A percentile compares a stretch with the other conserved stretches of the same genome.
Evolutionary conservation across 108 stramenopile genomes (phyloP).

Genomic region (Epithemia pelagica): DNA sequence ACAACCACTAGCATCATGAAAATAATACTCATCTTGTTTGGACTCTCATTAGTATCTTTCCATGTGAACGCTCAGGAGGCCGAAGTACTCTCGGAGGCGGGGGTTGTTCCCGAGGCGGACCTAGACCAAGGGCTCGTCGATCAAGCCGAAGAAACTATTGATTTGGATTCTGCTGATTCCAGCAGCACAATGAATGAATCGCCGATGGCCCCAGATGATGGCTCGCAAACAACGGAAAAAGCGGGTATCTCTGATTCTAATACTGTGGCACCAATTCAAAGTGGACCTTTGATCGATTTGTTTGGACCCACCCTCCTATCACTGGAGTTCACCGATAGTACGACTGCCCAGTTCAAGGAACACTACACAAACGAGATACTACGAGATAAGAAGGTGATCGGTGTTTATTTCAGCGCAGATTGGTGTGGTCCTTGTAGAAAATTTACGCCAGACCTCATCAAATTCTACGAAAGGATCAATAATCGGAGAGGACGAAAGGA

Average conservation of each 20-base stretch:
- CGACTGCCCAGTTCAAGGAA: slow-evolving; percentile 51
- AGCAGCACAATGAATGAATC: too few relatives aligned
- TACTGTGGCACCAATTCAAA: slow-evolving; percentile 43
- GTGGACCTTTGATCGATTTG: slow-evolving; percentile 81
- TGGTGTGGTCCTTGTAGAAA: slow-evolving; percentile 84
- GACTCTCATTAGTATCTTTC: too few relatives aligned
- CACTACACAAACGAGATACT: slow-evolving; percentile 74
- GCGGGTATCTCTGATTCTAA: too few relatives aligned
- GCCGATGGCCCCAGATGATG: too few relatives aligned
- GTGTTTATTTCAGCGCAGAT: slow-evolving; percentile 71
- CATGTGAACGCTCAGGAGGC: too few relatives aligned
- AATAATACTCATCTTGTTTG: too few relatives aligned
- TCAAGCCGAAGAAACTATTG: neutral
- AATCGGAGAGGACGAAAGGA: slow-evolving; percentile 61
- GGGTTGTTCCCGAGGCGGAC: neutral
- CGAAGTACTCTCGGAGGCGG: too few relatives aligned
- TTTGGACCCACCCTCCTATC: slow-evolving; percentile 64
- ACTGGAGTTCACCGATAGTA: slow-evolving; percentile 68
- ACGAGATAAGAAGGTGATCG: slow-evolving; percentile 75
- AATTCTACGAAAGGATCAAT: slow-evolving; percentile 84
- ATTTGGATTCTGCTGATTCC: neutral
- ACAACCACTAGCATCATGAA: too few relatives aligned
- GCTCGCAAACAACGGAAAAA: too few relatives aligned
- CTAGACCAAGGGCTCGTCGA: neutral
- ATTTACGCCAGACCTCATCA: slow-evolving; percentile 85